These are phyloP conservation scores for Fistulifera solaris DNA, from an alignment of 108 stramenopile species.

Conservation along the genomic window DNA sequence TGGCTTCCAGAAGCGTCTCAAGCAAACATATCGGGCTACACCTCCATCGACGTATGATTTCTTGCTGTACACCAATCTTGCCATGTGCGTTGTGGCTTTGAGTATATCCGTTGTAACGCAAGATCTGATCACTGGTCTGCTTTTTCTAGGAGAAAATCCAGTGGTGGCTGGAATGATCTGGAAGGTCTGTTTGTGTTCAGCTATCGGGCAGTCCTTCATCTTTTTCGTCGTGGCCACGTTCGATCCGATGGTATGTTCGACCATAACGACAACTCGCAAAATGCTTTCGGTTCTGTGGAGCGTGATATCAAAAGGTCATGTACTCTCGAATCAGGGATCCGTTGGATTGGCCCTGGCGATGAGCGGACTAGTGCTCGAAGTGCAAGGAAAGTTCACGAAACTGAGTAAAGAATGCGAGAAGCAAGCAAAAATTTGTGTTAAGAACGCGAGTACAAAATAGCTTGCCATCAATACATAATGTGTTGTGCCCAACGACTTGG, in stretches of 20 bases:
- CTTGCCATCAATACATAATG: too few relatives aligned
- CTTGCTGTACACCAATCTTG: constrained; percentile 85
- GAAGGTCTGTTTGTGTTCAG: constrained; percentile 70
- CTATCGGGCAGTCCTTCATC: constrained; percentile 89
- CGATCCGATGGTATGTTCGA: constrained; percentile 85
- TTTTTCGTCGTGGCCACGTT: constrained; percentile 82
- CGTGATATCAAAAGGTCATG: constrained; percentile 64
- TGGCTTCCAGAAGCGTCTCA: constrained; percentile 58
- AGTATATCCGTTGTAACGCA: constrained; percentile 35
- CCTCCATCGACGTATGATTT: constrained; percentile 71
- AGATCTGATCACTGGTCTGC: constrained; percentile 41
- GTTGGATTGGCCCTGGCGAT: constrained; percentile 53
- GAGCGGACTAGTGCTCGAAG: constrained; percentile 55
- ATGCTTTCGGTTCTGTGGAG: constrained; percentile 84
- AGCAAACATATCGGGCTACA: constrained; percentile 29
- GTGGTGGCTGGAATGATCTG: constrained; percentile 42
- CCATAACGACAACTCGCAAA: constrained; percentile 92
- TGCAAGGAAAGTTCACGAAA: constrained; percentile 1
- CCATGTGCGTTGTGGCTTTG: constrained; percentile 50
- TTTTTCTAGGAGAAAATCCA: constrained; percentile 48
- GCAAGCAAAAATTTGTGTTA: too few relatives aligned
- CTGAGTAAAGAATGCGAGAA: too few relatives aligned
- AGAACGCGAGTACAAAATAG: too few relatives aligned
- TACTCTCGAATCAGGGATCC: constrained; percentile 44
- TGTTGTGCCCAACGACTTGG: background rate